Percentiles rank a stretch among this genome's conserved stretches.
Evolutionary conservation across 306 rosid species (phyloP).

Genomic region (Vigna hirtella): DNA sequence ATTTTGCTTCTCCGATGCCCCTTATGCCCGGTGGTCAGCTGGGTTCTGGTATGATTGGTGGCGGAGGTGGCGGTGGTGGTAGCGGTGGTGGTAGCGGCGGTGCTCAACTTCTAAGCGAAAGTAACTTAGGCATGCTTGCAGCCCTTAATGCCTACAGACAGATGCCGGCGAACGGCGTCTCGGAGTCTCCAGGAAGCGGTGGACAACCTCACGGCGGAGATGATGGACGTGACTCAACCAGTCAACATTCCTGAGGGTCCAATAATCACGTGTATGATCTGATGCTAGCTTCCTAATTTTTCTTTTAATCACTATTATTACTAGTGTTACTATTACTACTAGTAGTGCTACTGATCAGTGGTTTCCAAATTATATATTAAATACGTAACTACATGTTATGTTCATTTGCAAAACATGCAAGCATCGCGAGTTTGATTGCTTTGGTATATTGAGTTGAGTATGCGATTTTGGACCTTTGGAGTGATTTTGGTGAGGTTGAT

Average conservation of each 20-base stretch:
- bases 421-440: slow-evolving; percentile 56
- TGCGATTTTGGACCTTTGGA: slow-evolving; percentile 43
- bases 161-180: slow-evolving; percentile 42
- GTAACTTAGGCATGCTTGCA: slow-evolving; percentile 76
- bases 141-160: slow-evolving; percentile 75
- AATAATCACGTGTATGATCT: slow-evolving; percentile 54
- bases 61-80: slow-evolving; percentile 37
- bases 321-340: neutral
- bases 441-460: slow-evolving; percentile 50
- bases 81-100: slow-evolving; percentile 35
- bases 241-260: slow-evolving; percentile 59
- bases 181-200: slow-evolving; percentile 47
- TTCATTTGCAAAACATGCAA: slow-evolving; percentile 47
- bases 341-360: slow-evolving; percentile 23
- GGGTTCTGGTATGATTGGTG: slow-evolving; percentile 44
- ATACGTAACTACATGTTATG: slow-evolving; percentile 47
- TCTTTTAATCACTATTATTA: slow-evolving; percentile 37
- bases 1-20: slow-evolving; percentile 78
- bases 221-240: slow-evolving; percentile 56
- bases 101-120: slow-evolving; percentile 46
- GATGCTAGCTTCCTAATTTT: slow-evolving; percentile 46
- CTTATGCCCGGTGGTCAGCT: slow-evolving; percentile 68
- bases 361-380: slow-evolving; percentile 37
- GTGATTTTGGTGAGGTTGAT: slow-evolving; percentile 40
- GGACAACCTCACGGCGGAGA: slow-evolving; percentile 64